phyloP scores from a whole-genome alignment of 192 early-diverging fungal genomes.

The Umbelopsis isabellina region DNA sequence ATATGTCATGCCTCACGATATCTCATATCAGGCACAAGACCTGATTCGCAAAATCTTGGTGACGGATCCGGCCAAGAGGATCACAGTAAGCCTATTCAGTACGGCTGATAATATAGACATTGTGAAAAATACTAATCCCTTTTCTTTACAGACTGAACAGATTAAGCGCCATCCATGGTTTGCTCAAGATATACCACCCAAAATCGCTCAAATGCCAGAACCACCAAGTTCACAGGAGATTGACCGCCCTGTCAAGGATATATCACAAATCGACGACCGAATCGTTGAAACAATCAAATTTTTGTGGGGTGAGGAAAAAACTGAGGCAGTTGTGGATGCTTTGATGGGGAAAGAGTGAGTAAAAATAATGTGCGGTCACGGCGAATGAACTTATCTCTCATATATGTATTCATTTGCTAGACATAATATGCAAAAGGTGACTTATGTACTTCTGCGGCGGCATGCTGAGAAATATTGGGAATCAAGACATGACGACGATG shows the following conservation, averaged over 20 bases:
- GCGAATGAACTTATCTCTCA: no score
- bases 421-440: slow-evolving; percentile 46
- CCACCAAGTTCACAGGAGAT: slow-evolving; percentile 39
- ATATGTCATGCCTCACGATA: slow-evolving; percentile 54
- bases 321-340: slow-evolving; percentile 34
- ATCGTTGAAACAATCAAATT: slow-evolving; percentile 42
- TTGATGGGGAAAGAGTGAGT: slow-evolving; percentile 38
- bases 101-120: no score
- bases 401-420: slow-evolving; percentile 9
- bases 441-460: slow-evolving; percentile 40
- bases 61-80: slow-evolving; percentile 47
- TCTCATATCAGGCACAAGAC: slow-evolving; percentile 48
- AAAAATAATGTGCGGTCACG: neutral
- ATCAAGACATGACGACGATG: slow-evolving; percentile 36
- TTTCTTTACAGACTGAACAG: slow-evolving; percentile 45
- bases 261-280: slow-evolving; percentile 39
- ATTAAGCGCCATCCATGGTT: slow-evolving; percentile 58
- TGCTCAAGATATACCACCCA: slow-evolving; percentile 37
- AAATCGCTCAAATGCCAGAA: slow-evolving; percentile 29
- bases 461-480: slow-evolving; percentile 45
- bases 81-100: slow-evolving; percentile 40
- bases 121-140: neutral
- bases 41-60: slow-evolving; percentile 51
- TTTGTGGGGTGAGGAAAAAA: slow-evolving; percentile 39
- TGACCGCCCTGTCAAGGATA: slow-evolving; percentile 32